These are phyloP conservation scores for Coemansia sp. DNA, from an alignment of 192 early-diverging fungal genomes.

Conservation along the genomic window DNA sequence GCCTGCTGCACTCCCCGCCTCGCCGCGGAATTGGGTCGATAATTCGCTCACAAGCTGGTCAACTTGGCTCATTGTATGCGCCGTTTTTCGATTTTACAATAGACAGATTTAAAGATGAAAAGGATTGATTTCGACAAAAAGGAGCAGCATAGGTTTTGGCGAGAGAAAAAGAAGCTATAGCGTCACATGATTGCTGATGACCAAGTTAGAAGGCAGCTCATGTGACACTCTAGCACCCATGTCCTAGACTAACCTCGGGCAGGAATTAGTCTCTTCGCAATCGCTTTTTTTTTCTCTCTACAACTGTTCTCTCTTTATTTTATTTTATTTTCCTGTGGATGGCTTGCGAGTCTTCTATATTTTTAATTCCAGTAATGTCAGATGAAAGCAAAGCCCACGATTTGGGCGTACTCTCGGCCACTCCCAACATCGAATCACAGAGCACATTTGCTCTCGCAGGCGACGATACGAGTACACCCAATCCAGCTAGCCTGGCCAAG, in stretches of 20 bases:
- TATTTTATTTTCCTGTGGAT: neutral
- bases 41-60: constrained; percentile 29
- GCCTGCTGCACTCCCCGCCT: constrained; percentile 10
- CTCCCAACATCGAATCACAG: neutral
- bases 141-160: neutral
- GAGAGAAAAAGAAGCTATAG: neutral
- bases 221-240: too few relatives aligned
- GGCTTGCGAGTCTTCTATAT: neutral
- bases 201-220: too few relatives aligned
- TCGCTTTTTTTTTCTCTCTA: neutral
- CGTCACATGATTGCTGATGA: neutral
- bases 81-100: neutral
- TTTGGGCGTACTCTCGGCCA: constrained; percentile 4
- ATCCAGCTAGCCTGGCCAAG: neutral
- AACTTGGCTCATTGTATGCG: neutral
- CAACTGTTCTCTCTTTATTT: neutral
- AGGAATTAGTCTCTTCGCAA: neutral
- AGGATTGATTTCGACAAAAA: neutral
- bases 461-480: neutral
- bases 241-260: too few relatives aligned
- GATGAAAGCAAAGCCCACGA: constrained; percentile 4
- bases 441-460: neutral
- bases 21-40: constrained; percentile 27
- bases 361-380: constrained; percentile 7
- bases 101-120: neutral